phyloP scores from a whole-genome alignment of 129 eudicot genomes.

The Helianthus tuberosus region DNA sequence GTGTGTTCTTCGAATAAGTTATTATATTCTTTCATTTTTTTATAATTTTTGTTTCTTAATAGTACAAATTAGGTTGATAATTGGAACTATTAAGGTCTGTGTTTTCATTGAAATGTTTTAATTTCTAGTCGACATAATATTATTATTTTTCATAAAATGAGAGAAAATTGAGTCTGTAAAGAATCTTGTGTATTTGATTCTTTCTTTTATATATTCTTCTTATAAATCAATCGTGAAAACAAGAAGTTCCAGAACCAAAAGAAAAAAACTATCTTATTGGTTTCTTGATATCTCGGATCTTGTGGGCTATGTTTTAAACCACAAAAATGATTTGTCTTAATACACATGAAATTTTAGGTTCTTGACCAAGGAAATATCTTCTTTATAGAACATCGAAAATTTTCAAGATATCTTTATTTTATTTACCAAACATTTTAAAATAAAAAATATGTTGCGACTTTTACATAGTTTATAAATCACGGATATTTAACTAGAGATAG shows the following conservation, averaged over 20 bases:
- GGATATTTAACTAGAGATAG: not conserved
- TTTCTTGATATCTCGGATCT: not conserved
- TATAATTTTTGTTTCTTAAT: not conserved
- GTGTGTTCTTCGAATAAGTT: not conserved
- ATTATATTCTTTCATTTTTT: not conserved
- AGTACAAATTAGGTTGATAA: not conserved
- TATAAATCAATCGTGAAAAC: not conserved
- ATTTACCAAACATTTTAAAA: not conserved
- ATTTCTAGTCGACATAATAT: not conserved
- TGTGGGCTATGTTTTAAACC: not conserved
- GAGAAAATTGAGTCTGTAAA: not conserved
- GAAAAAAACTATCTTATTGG: not conserved
- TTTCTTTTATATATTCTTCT: not conserved
- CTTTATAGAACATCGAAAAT: not conserved
- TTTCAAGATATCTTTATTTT: not conserved
- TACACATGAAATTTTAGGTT: not conserved
- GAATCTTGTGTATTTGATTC: not conserved
- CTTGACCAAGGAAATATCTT: not conserved
- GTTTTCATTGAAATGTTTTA: not conserved
- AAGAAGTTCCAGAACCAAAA: not conserved
- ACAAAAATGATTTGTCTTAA: not conserved
- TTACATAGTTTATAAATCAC: not conserved
- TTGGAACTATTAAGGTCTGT: not conserved
- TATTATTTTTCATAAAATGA: not conserved
- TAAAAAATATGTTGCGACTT: not conserved